Percentiles rank a stretch among this genome's conserved stretches.
Evolutionary conservation across 2,329 filamentous ascomycete species (phyloP).

Genomic region (Pseudocercospora crystallina): DNA sequence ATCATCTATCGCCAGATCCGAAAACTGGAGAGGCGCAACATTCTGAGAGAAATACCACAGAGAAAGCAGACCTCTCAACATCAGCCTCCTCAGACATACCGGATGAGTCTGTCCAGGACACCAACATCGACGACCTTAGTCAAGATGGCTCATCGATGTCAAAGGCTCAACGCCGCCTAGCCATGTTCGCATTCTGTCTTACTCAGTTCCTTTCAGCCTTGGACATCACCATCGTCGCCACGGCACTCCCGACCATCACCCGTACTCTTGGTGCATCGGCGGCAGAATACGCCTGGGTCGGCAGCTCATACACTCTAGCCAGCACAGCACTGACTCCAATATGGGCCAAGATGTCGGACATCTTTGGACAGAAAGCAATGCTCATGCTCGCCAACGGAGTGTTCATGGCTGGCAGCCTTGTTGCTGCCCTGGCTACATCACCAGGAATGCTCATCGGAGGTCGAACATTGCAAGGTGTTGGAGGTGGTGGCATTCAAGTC

Average conservation of each 20-base stretch:
- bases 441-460: slow-evolving; percentile 50
- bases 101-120: neutral
- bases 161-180: neutral
- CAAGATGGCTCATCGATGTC: slow-evolving; percentile 4
- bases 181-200: slow-evolving; percentile 7
- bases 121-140: too few relatives aligned
- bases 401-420: slow-evolving; percentile 48
- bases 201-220: slow-evolving; percentile 51
- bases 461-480: slow-evolving; percentile 55
- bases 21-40: neutral
- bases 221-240: slow-evolving; percentile 64
- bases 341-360: slow-evolving; percentile 65
- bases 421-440: slow-evolving; percentile 15
- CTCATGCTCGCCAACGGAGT: slow-evolving; percentile 59
- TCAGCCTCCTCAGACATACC: too few relatives aligned
- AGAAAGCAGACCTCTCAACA: neutral
- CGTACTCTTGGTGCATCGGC: slow-evolving; percentile 37
- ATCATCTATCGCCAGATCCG: neutral
- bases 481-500: slow-evolving; percentile 47
- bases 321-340: slow-evolving; percentile 54
- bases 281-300: slow-evolving; percentile 55
- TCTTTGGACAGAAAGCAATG: slow-evolving; percentile 64
- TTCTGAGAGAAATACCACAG: neutral
- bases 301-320: slow-evolving; percentile 52
- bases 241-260: slow-evolving; percentile 59